Evolutionary conservation across 2,329 filamentous ascomycete species (phyloP), one percentile per base, ranked within the genome.

Genomic region (Ophiostoma novo-ulmi): DNA sequence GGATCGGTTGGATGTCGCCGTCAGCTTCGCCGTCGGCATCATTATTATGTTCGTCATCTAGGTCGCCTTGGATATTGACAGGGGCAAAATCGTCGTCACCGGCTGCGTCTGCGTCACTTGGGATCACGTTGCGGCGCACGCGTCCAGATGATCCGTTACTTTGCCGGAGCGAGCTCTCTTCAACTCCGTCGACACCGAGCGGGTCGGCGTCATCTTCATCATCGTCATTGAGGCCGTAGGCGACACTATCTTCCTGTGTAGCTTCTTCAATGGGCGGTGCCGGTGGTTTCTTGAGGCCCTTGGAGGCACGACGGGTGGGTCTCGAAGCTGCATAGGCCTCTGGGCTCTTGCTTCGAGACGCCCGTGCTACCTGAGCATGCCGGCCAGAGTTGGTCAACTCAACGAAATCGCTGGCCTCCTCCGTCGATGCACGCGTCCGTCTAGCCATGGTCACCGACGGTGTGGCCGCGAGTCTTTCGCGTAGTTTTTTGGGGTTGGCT

Each of bases 301-400:
- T 88, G 20, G 78, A 77, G 20, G 81, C 83, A 61, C 86, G 83
- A 0, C 84, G 84, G 5, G 82, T 78, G 72, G 85, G 80, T 3
- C 69, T 44, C 5, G 67, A 70, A 2, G 78, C 80, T 11, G 74
- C 77, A 38, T 82, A 81, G 17, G 78, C 76, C 73, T 89, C 87
- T 0, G 87, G 87, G 72, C 85, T 88, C 74, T 80, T 82, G 74
- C 85, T 88, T 70, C 85, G 85, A 61, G 83, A 83, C 22, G 80
- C 80, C 55, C 84, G 81, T 39, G 83, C 79, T 1, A 81, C 76
- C 58, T 81, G 81, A 26, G 82, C 83, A 73, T 89, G 87, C 71
- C 81, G 83, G n/a, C 87, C 88, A 8, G 87, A 89, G 74, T 82
- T 85, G 6, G 87, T 85, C 17, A 89, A 79, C 75, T 89, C 86